These are phyloP conservation scores for Psilocybe cubensis DNA, from an alignment of 768 basidiomycete genomes.

Conservation along the genomic window DNA sequence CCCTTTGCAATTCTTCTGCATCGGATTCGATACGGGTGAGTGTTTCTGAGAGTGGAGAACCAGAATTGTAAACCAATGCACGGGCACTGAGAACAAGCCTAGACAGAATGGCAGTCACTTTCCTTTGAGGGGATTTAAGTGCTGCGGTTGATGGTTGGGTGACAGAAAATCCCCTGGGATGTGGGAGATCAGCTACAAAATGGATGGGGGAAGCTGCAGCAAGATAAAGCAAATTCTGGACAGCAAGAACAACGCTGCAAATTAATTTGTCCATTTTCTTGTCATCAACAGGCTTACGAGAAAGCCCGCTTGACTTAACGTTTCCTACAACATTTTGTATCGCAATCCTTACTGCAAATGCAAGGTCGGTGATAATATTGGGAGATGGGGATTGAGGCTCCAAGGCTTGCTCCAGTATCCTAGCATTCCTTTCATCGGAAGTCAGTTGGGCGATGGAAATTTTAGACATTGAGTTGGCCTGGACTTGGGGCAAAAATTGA, in stretches of 20 bases:
- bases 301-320: slow-evolving; percentile 47
- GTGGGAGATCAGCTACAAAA: slow-evolving; percentile 54
- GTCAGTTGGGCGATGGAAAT: slow-evolving; percentile 50
- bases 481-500: neutral
- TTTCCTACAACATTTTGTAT: slow-evolving; percentile 69
- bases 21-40: slow-evolving; percentile 74
- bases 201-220: slow-evolving; percentile 60
- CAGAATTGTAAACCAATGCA: slow-evolving; percentile 82
- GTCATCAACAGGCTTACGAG: slow-evolving; percentile 57
- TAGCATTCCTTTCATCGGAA: slow-evolving; percentile 68
- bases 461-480: neutral
- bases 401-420: slow-evolving; percentile 62
- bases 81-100: slow-evolving; percentile 89
- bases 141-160: slow-evolving; percentile 45
- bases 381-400: slow-evolving; percentile 51
- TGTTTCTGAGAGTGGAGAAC: slow-evolving; percentile 62
- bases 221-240: slow-evolving; percentile 75
- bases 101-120: slow-evolving; percentile 89
- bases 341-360: slow-evolving; percentile 56
- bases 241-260: slow-evolving; percentile 60
- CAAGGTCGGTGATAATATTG: slow-evolving; percentile 63
- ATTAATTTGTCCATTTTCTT: slow-evolving; percentile 68
- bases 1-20: slow-evolving; percentile 75
- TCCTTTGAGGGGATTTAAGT: slow-evolving; percentile 80
- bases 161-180: slow-evolving; percentile 50